These are phyloP conservation scores for Diaporthe sp. DNA, from an alignment of 2,329 filamentous ascomycete species.

Conservation along the genomic window DNA sequence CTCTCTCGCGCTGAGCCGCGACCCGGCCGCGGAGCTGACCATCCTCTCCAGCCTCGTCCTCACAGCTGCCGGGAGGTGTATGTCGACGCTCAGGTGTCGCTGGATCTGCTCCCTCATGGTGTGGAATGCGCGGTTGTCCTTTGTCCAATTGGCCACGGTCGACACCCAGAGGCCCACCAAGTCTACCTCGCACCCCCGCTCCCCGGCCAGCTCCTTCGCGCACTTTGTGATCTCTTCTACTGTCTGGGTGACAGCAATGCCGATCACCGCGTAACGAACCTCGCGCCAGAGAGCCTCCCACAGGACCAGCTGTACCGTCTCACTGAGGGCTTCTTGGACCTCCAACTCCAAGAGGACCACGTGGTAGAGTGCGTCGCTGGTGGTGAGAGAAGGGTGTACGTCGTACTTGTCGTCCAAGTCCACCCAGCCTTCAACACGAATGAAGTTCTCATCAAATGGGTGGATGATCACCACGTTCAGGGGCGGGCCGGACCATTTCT, in stretches of 20 bases:
- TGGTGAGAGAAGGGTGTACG: slow-evolving; percentile 42
- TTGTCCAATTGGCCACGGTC: slow-evolving; percentile 37
- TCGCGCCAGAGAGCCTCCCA: slow-evolving; percentile 44
- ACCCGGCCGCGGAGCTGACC: slow-evolving; percentile 9
- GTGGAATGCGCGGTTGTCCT: slow-evolving; percentile 38
- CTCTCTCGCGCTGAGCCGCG: slow-evolving; percentile 23
- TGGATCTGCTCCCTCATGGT: slow-evolving; percentile 41
- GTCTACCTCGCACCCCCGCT: slow-evolving; percentile 11
- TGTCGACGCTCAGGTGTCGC: slow-evolving; percentile 40
- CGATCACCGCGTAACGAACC: slow-evolving; percentile 42
- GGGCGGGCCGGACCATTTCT: slow-evolving; percentile 40
- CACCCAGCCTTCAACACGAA: slow-evolving; percentile 37
- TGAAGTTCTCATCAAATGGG: slow-evolving; percentile 41
- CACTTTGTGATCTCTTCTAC: slow-evolving; percentile 32
- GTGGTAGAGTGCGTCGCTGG: slow-evolving; percentile 43
- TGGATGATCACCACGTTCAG: slow-evolving; percentile 42
- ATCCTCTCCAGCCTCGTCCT: slow-evolving; percentile 32
- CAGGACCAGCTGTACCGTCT: slow-evolving; percentile 40
- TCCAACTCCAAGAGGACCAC: slow-evolving; percentile 41
- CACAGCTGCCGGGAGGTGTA: slow-evolving; percentile 37
- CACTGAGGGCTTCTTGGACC: slow-evolving; percentile 35
- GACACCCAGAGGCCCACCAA: slow-evolving; percentile 33
- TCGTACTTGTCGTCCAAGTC: slow-evolving; percentile 44
- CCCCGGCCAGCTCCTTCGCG: slow-evolving; percentile 31
- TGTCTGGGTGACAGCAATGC: slow-evolving; percentile 37